These are phyloP conservation scores for Trichoderma orchidacearum DNA, from an alignment of 495 filamentous ascomycete species.

Conservation along the genomic window DNA sequence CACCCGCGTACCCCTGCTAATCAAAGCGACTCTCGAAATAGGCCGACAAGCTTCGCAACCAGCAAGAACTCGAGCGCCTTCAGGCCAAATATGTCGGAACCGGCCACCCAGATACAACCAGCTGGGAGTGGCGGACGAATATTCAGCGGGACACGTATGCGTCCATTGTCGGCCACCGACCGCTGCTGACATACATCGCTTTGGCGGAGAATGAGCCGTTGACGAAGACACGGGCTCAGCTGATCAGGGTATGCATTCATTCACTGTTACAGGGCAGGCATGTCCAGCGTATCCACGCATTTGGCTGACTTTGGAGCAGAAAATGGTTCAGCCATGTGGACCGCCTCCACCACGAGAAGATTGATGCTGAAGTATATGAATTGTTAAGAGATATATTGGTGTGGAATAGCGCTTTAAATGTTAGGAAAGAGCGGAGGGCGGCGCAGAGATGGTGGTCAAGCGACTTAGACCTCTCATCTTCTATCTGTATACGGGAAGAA, in stretches of 20 bases:
- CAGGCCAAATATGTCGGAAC: constrained; percentile 92
- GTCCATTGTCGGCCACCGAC: constrained; percentile 78
- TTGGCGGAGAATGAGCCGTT: constrained; percentile 76
- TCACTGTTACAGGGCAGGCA: neutral
- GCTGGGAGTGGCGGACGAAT: constrained; percentile 90
- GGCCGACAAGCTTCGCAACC: constrained; percentile 96
- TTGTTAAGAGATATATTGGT: neutral
- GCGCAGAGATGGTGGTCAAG: no score
- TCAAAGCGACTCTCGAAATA: constrained; percentile 10
- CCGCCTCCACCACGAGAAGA: constrained; percentile 59
- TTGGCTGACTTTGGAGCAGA: constrained; percentile 19
- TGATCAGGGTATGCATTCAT: constrained; percentile 50
- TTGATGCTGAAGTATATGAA: constrained; percentile 12
- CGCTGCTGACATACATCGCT: constrained; percentile 75
- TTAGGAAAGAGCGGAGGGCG: no score
- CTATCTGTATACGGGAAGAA: no score
- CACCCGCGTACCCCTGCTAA: neutral
- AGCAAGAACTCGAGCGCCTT: constrained; percentile 91
- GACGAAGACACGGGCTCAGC: constrained; percentile 57
- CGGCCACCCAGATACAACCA: constrained; percentile 95
- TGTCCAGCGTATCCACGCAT: neutral
- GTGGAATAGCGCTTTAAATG: neutral
- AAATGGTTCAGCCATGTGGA: constrained; percentile 87
- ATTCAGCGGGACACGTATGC: constrained; percentile 75
- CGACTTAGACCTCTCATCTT: no score